phyloP scores from a whole-genome alignment of 192 early-diverging fungal species.

The Rhizoclosmatium sp. region DNA sequence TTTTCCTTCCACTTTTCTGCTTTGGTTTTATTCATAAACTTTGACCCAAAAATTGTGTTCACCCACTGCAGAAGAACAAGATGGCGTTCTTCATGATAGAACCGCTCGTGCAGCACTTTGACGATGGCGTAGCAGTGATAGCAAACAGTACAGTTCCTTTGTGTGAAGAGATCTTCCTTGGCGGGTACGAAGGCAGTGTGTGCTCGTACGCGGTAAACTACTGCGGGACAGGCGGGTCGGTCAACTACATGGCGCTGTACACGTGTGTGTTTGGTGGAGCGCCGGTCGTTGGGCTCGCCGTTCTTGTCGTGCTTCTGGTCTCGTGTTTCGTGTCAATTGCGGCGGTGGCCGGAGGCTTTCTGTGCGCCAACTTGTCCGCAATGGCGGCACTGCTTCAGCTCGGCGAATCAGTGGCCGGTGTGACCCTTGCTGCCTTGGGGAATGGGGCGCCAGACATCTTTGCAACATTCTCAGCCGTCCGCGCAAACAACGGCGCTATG shows the following conservation, averaged over 20 bases:
- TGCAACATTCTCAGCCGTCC: constrained; percentile 76
- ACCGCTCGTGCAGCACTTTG: not conserved
- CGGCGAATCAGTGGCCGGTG: constrained; percentile 79
- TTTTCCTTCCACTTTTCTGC: too few species aligned
- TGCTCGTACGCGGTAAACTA: constrained; percentile 15
- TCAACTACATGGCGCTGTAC: constrained; percentile 41
- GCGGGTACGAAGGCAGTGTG: not conserved
- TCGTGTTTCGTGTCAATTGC: constrained; percentile 39
- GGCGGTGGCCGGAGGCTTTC: constrained; percentile 37
- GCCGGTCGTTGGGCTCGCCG: not conserved
- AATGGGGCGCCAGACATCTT: constrained; percentile 95
- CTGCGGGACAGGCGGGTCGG: constrained; percentile 25
- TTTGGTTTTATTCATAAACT: not conserved
- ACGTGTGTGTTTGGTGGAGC: constrained; percentile 24
- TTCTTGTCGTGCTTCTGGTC: constrained; percentile 6
- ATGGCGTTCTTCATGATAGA: not conserved
- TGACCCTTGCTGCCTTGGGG: constrained; percentile 64
- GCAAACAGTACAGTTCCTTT: not conserved
- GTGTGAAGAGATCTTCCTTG: constrained; percentile 6
- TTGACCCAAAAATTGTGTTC: too few species aligned
- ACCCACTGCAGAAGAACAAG: too few species aligned
- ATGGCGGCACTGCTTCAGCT: constrained; percentile 77
- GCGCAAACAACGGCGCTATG: constrained; percentile 20
- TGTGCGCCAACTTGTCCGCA: constrained; percentile 81
- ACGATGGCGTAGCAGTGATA: not conserved